Base-by-base conservation (phyloP, 2,329 filamentous ascomycete species). In the Westerdykella sp. region DNA sequence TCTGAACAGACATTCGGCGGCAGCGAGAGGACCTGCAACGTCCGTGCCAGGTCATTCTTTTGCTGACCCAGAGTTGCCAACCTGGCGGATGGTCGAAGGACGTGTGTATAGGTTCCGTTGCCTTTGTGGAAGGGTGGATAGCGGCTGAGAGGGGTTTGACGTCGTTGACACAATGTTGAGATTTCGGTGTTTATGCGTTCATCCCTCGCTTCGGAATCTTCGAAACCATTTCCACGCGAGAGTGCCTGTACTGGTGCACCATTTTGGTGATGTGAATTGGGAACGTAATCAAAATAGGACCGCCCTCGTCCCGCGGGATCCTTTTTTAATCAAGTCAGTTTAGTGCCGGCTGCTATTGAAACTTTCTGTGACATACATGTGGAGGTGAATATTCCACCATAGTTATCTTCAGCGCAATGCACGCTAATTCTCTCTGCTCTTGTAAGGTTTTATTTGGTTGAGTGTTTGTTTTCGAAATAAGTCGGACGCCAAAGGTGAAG, bases 91-190 rank as follows among this genome's bases (percentile, higher is more conserved):
- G 31, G 36, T 11, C 12, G 37, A 23, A 47, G 46, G 6, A 56
- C 41, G 23, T 64, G 59, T 2, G 59, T 62, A 34, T 58, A 65
- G 6, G 56, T 36, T 5, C 59, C 60, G 10, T 59, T 50, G 10
- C 60, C 59, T 43, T 48, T 45, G 9, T 57, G 36, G 4, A 48
- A 46, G 2, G 49, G 45, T 3, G 45, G 42, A 5, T 22, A 37
- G 6, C 35, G 31, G 16, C 18, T 21, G 13, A 42, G 31, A 3
- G 46, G 30, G 1, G 32, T 15, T 15, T 21, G 39, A 5, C 43
- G 31, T 10, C 34, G 40, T 15, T 42, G 47, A 34, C 51, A 51
- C 3, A 51, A 16, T 10, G 15, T 34, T 10, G 54, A 42, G 14
- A 65, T 45, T 7, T 60, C 54, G 16, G 36, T 32, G 32, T 64